phyloP scores from a whole-genome alignment of 176 grass and related monocot genomes.

The Olyra latifolia region DNA sequence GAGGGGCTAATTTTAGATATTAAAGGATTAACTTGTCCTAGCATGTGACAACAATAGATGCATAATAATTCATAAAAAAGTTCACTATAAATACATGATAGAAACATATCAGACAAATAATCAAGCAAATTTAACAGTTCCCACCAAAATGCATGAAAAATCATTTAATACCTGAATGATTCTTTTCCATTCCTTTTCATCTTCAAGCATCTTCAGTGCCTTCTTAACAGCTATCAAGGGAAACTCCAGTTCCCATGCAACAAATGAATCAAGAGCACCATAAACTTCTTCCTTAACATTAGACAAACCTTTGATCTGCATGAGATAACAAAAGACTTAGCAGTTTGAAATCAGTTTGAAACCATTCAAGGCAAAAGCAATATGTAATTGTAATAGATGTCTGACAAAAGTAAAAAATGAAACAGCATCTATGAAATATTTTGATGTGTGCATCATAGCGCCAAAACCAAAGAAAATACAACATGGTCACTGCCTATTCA shows the following conservation, averaged over 20 bases:
- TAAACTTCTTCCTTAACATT: constrained; percentile 98
- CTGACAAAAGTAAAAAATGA: neutral
- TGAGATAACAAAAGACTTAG: neutral
- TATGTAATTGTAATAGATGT: neutral
- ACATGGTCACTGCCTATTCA: no score
- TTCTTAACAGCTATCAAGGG: constrained; percentile 97
- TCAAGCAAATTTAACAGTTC: neutral
- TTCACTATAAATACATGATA: no score
- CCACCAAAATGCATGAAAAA: neutral
- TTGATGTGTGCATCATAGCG: neutral
- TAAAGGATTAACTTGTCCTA: neutral
- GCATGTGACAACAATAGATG: neutral
- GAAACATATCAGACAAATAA: no score
- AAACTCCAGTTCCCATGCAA: constrained; percentile 99
- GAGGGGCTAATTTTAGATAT: neutral
- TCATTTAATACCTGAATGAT: constrained; percentile 75
- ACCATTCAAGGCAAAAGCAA: neutral
- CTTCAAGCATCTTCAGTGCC: constrained; percentile 77
- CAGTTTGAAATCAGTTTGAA: constrained; percentile 28
- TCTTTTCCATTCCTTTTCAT: constrained; percentile 95
- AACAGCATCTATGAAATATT: neutral
- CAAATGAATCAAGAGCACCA: constrained; percentile 92
- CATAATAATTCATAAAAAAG: neutral
- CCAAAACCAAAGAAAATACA: no score
- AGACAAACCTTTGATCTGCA: constrained; percentile 82